These are phyloP conservation scores for Cryptococcus sp. DNA, from an alignment of 1,284 basidiomycete species.

Conservation along the genomic window DNA sequence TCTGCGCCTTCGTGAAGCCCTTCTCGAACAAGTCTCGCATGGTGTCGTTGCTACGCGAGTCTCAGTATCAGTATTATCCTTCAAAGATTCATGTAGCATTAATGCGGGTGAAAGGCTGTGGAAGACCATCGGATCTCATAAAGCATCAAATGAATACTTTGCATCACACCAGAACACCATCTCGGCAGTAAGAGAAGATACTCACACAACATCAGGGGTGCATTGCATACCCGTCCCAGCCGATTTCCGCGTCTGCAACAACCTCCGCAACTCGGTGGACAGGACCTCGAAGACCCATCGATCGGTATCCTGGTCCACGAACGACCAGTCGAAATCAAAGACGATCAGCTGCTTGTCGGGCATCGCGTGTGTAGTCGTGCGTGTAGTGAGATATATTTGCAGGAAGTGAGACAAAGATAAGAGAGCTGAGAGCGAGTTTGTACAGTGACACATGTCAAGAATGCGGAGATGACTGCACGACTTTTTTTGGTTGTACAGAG, in stretches of 20 bases:
- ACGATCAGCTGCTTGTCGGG: slow-evolving; percentile 75
- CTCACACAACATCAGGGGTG: slow-evolving; percentile 87
- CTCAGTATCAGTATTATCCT: background rate
- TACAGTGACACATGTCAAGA: too few relatives aligned
- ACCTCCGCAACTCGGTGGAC: slow-evolving; percentile 76
- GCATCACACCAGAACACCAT: too few relatives aligned
- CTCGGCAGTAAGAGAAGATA: slow-evolving; percentile 3
- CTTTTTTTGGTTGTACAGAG: too few relatives aligned
- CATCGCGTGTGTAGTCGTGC: slow-evolving; percentile 1
- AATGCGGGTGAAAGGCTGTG: too few relatives aligned
- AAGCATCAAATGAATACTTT: too few relatives aligned
- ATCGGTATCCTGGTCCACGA: slow-evolving; percentile 91
- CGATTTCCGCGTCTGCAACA: slow-evolving; percentile 71
- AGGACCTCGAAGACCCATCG: slow-evolving; percentile 94
- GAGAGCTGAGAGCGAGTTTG: background rate
- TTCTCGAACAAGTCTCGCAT: slow-evolving; percentile 68
- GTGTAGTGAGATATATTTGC: background rate
- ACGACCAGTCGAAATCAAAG: slow-evolving; percentile 96
- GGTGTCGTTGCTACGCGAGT: slow-evolving; percentile 64
- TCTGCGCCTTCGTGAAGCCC: slow-evolving; percentile 70
- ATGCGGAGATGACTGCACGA: too few relatives aligned
- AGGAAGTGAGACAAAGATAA: background rate
- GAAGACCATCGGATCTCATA: too few relatives aligned
- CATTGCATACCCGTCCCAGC: slow-evolving; percentile 65
- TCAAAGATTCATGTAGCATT: too few relatives aligned